phyloP scores from a whole-genome alignment of 768 basidiomycete genomes.

The Sarcomyxa edulis region DNA sequence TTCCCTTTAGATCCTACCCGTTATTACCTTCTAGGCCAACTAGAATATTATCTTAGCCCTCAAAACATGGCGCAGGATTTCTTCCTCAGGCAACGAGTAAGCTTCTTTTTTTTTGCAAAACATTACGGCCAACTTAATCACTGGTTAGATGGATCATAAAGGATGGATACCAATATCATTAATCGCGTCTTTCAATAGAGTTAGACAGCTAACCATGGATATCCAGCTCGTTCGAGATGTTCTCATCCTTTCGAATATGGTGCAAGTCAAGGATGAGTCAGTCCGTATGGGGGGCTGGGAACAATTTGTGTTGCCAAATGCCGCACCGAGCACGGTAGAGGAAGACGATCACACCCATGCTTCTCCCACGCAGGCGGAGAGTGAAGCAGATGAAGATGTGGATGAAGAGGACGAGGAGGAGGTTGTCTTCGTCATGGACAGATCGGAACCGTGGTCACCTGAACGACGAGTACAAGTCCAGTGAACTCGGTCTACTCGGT shows the following conservation, averaged over 20 bases:
- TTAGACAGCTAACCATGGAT: conserved; percentile 60
- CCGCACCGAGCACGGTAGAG: conserved; percentile 42
- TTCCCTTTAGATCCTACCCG: conserved; percentile 63
- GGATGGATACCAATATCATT: conserved; percentile 85
- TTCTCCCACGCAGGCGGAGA: conserved; percentile 16
- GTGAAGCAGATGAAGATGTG: conserved; percentile 28
- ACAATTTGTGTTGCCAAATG: conserved; percentile 57
- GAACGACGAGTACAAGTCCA: too few relatives aligned
- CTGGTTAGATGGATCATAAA: conserved; percentile 74
- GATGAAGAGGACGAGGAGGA: conserved; percentile 70
- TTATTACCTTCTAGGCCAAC: conserved; percentile 70
- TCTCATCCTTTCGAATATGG: conserved; percentile 55
- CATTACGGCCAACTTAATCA: conserved; percentile 2
- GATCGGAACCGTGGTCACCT: conserved; percentile 29
- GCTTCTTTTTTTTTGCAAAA: conserved; percentile 24
- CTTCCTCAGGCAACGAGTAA: conserved; percentile 72
- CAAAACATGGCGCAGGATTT: conserved; percentile 89
- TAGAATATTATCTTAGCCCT: conserved; percentile 90
- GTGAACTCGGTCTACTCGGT: conserved; percentile 9
- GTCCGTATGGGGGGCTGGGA: conserved; percentile 72
- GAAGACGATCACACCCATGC: conserved; percentile 12
- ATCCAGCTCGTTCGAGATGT: conserved; percentile 63
- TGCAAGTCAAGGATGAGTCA: conserved; percentile 64
- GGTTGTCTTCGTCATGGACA: conserved; percentile 66
- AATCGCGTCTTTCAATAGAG: conserved; percentile 85